These are phyloP conservation scores for Cladorrhinum sp. DNA, from an alignment of 2,329 filamentous ascomycete genomes.

Conservation along the genomic window DNA sequence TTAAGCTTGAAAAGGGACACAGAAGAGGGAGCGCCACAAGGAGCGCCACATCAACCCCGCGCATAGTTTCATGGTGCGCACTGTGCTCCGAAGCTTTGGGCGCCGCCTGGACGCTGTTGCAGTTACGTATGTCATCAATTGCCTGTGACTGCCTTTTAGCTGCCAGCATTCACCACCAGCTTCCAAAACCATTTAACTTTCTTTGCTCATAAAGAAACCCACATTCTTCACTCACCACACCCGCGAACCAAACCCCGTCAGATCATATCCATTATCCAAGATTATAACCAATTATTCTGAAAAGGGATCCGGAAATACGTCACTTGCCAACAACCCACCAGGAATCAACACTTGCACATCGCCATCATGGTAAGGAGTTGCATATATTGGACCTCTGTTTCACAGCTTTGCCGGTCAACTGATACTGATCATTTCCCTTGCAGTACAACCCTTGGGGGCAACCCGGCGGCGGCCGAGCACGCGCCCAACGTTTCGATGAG, in stretches of 20 bases:
- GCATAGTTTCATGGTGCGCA: slow-evolving; percentile 7
- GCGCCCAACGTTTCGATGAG: slow-evolving; percentile 84
- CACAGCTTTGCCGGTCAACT: neutral
- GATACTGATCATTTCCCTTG: slow-evolving; percentile 5
- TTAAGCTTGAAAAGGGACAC: neutral
- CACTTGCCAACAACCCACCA: neutral
- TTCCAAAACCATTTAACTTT: neutral
- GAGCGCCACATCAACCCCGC: slow-evolving; percentile 11
- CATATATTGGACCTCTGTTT: neutral
- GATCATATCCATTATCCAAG: neutral
- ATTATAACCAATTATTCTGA: neutral
- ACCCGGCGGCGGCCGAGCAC: slow-evolving; percentile 36
- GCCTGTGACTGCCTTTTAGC: slow-evolving; percentile 5
- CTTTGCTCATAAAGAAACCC: neutral
- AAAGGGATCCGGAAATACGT: neutral
- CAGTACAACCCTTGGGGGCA: slow-evolving; percentile 38
- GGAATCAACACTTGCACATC: neutral
- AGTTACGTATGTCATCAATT: slow-evolving; percentile 13
- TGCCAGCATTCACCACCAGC: neutral
- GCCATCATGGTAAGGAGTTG: neutral
- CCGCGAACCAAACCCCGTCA: neutral
- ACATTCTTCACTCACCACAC: neutral
- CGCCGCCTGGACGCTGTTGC: neutral
- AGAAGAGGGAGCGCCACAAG: slow-evolving; percentile 1
- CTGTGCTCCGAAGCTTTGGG: slow-evolving; percentile 8